These are phyloP conservation scores for Naumovozyma dairenensis DNA, from an alignment of 805 yeast species.

Conservation along the genomic window DNA sequence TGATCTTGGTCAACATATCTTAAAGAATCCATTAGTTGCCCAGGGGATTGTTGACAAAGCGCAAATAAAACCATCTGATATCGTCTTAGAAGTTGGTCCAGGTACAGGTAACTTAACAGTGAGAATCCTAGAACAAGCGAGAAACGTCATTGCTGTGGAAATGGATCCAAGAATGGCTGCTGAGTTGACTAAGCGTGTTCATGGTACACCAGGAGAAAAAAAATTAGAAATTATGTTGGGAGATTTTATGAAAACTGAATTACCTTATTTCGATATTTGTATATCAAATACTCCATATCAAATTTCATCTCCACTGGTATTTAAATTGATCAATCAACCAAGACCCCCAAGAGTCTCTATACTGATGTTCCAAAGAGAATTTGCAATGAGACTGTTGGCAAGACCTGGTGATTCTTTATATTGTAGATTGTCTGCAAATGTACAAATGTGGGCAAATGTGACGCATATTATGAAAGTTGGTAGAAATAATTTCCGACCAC, in stretches of 20 bases:
- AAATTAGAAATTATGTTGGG: conserved; percentile 87
- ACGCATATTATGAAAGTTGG: conserved; percentile 98
- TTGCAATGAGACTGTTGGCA: conserved; percentile 86
- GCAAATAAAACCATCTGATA: conserved; percentile 81
- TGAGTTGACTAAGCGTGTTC: conserved; percentile 92
- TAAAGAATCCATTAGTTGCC: conserved; percentile 92
- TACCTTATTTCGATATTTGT: conserved; percentile 92
- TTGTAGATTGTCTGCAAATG: conserved; percentile 90
- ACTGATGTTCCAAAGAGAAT: conserved; percentile 96
- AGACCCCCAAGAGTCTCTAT: conserved; percentile 91
- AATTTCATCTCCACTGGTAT: conserved; percentile 92
- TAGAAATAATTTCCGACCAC: conserved; percentile 91
- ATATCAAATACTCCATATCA: conserved; percentile 97
- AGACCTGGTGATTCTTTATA: conserved; percentile 93
- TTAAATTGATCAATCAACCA: conserved; percentile 82
- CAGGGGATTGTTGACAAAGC: conserved; percentile 98
- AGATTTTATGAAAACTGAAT: conserved; percentile 89
- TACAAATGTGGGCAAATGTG: conserved; percentile 99
- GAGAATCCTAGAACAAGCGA: conserved; percentile 81
- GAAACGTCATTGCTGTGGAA: conserved; percentile 91
- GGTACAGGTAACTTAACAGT: conserved; percentile 98
- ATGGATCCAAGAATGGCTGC: conserved; percentile 99
- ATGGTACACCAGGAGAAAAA: conserved; percentile 89
- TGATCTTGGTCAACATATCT: conserved; percentile 91
- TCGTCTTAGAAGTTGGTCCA: conserved; percentile 94